These are phyloP conservation scores for Colletotrichum trifolii DNA, from an alignment of 2,329 filamentous ascomycete species.

Conservation along the genomic window DNA sequence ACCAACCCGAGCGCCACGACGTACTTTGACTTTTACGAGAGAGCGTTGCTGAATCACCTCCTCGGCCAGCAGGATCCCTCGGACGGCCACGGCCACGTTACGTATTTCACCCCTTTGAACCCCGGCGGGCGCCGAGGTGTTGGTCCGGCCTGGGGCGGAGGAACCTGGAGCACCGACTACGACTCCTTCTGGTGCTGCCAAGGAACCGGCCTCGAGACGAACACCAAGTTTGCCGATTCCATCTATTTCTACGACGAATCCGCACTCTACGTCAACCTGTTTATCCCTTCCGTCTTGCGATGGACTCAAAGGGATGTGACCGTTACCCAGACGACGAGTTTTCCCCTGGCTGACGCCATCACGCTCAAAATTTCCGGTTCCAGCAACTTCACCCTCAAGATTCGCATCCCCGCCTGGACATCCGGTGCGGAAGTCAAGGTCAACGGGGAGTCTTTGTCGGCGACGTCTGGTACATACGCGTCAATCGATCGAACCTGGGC, in stretches of 20 bases:
- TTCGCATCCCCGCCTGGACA: conserved; percentile 62
- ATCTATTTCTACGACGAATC: conserved; percentile 59
- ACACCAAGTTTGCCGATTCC: conserved; percentile 65
- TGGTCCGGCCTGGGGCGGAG: conserved; percentile 64
- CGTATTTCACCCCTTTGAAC: conserved; percentile 63
- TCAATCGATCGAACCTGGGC: conserved; percentile 54
- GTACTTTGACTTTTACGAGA: conserved; percentile 67
- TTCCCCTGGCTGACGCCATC: conserved; percentile 53
- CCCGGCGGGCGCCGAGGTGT: conserved; percentile 59
- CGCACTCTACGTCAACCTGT: conserved; percentile 61
- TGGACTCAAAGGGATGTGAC: conserved; percentile 55
- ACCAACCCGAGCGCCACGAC: conserved; percentile 51
- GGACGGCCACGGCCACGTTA: conserved; percentile 59
- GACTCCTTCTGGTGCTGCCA: conserved; percentile 66
- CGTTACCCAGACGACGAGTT: conserved; percentile 55
- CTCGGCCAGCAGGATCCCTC: conserved; percentile 60
- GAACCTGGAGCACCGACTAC: conserved; percentile 65
- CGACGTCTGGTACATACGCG: conserved; percentile 53
- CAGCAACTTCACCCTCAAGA: conserved; percentile 47
- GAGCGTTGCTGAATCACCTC: conserved; percentile 60
- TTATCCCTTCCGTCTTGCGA: conserved; percentile 56
- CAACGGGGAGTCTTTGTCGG: conserved; percentile 49
- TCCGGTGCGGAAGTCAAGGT: conserved; percentile 51
- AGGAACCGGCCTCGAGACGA: conserved; percentile 62
- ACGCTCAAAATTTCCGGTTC: conserved; percentile 50